Conservation (phyloP, 306 rosid genomes). For the Prunus dulcis region DNA sequence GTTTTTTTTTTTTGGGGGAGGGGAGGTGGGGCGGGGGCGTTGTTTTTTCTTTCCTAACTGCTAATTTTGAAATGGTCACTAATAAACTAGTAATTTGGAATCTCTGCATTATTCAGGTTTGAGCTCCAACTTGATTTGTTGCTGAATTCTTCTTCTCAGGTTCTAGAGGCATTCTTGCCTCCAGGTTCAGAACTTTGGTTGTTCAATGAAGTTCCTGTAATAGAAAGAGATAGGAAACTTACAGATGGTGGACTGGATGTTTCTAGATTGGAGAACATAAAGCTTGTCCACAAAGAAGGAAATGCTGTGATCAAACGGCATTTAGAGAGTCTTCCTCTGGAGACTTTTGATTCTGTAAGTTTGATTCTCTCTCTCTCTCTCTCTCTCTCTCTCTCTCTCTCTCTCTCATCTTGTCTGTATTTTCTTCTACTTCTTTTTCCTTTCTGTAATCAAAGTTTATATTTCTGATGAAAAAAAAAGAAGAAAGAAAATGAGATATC, state of each 20-base stretch:
- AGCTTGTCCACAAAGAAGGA: slow-evolving; percentile 86
- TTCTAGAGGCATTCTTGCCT: slow-evolving; percentile 90
- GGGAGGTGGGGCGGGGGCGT: no score
- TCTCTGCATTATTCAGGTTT: background rate
- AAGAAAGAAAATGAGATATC: background rate
- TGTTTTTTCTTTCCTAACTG: background rate
- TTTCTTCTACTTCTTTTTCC: background rate
- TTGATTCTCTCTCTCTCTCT: slow-evolving; percentile 10
- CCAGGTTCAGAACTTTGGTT: slow-evolving; percentile 95
- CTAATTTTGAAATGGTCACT: background rate
- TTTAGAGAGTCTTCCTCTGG: slow-evolving; percentile 86
- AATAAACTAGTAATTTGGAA: background rate
- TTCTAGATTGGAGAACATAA: slow-evolving; percentile 66
- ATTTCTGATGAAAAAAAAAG: background rate
- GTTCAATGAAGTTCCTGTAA: slow-evolving; percentile 92
- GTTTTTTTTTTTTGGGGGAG: no score
- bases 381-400: slow-evolving; percentile 2
- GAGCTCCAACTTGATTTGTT: slow-evolving; percentile 4
- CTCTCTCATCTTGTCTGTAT: background rate
- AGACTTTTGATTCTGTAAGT: slow-evolving; percentile 96
- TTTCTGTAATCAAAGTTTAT: background rate
- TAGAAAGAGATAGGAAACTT: slow-evolving; percentile 82
- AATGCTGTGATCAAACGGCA: slow-evolving; percentile 96
- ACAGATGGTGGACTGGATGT: slow-evolving; percentile 86
- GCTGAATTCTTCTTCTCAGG: slow-evolving; percentile 46